Evolutionary conservation across 306 rosid genomes (phyloP).

Genomic region (Begonia peltatifolia): DNA sequence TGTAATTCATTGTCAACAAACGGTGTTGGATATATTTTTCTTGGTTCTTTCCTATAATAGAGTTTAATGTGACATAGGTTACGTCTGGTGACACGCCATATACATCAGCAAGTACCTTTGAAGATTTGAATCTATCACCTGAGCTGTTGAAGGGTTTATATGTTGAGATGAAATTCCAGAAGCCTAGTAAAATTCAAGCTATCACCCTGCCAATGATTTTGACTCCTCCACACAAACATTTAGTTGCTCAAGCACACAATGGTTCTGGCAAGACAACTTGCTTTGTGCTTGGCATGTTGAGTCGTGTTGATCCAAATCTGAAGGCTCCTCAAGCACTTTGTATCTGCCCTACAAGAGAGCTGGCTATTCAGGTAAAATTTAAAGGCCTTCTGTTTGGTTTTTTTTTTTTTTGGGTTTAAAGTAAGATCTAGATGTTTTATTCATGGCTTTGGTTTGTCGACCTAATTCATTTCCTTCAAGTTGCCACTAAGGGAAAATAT

Average conservation of each 20-base stretch:
- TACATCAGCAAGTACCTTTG: slow-evolving; percentile 63
- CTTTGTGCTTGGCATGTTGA: slow-evolving; percentile 84
- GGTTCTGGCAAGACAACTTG: slow-evolving; percentile 97
- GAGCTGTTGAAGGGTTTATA: slow-evolving; percentile 74
- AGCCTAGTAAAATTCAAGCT: slow-evolving; percentile 85
- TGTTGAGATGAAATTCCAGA: slow-evolving; percentile 73
- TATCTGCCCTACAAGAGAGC: slow-evolving; percentile 82
- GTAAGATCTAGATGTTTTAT: too few species aligned
- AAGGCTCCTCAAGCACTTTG: slow-evolving; percentile 83
- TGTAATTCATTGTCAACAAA: too few species aligned
- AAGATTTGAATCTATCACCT: slow-evolving; percentile 45
- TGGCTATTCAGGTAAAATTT: slow-evolving; percentile 60
- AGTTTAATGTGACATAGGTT: slow-evolving; percentile 26
- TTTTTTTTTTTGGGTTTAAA: too few species aligned
- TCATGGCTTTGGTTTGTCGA: too few species aligned
- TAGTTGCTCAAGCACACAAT: slow-evolving; percentile 91
- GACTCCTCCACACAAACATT: slow-evolving; percentile 53
- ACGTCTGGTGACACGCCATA: slow-evolving; percentile 59
- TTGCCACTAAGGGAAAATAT: too few species aligned
- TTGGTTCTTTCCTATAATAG: too few species aligned
- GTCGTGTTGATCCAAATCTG: slow-evolving; percentile 61
- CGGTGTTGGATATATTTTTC: too few species aligned
- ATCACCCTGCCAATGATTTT: slow-evolving; percentile 82
- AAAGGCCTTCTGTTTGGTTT: too few species aligned
- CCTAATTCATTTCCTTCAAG: too few species aligned